Evolutionary conservation across 345 rosid species (phyloP).

Genomic region (Turnera subulata): DNA sequence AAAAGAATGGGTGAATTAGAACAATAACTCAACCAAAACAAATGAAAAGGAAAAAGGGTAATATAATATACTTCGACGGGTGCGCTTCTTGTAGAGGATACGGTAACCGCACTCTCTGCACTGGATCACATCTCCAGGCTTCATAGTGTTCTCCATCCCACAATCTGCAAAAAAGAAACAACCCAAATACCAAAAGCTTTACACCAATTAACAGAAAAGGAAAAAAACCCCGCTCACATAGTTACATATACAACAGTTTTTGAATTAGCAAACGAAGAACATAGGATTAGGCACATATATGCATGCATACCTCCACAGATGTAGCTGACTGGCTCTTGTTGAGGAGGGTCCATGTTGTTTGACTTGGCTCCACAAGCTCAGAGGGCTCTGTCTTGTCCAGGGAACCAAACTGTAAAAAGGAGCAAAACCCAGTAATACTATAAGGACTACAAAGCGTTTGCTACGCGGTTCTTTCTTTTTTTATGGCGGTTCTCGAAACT

Average conservation of each 20-base stretch:
- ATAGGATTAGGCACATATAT: no score
- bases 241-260: no score
- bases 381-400: no score
- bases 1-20: neutral
- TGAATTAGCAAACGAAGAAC: no score
- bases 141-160: constrained; percentile 72
- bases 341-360: constrained; percentile 26
- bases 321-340: constrained; percentile 80
- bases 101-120: constrained; percentile 96
- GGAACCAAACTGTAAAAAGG: no score
- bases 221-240: neutral
- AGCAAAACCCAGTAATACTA: no score
- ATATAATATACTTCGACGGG: constrained; percentile 60
- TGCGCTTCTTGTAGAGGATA: constrained; percentile 88
- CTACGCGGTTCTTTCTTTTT: no score
- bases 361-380: no score
- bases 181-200: neutral
- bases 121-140: constrained; percentile 82
- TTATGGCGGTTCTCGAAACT: no score
- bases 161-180: constrained; percentile 53
- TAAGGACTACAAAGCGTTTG: no score
- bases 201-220: neutral
- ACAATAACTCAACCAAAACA: neutral
- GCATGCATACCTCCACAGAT: constrained; percentile 64
- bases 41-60: neutral